Conservation (phyloP, 1,284 basidiomycete genomes). For the Boletellus deceptivus region DNA sequence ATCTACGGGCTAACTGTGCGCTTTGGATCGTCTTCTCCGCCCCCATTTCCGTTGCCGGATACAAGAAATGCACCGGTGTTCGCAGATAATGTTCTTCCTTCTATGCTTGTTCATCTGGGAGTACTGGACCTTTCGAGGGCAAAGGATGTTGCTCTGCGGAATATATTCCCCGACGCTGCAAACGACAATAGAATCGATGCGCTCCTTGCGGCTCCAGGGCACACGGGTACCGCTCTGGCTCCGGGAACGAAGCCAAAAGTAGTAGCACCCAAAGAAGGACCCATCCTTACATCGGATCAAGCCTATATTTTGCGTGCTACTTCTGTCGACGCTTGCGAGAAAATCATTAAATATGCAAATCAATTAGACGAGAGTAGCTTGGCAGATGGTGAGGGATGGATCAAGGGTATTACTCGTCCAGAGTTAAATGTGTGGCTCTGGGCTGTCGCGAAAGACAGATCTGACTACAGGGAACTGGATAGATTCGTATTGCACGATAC, state of each 20-base stretch:
- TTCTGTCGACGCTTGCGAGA: slow-evolving; percentile 72
- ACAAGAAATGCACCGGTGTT: slow-evolving; percentile 70
- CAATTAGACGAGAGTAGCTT: slow-evolving; percentile 38
- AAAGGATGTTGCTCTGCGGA: slow-evolving; percentile 38
- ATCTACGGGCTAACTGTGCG: slow-evolving; percentile 67
- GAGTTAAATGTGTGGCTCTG: slow-evolving; percentile 75
- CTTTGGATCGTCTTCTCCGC: slow-evolving; percentile 50
- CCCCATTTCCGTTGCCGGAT: slow-evolving; percentile 61
- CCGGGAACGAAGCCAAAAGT: slow-evolving; percentile 21
- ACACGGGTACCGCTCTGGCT: slow-evolving; percentile 8
- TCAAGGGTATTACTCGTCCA: slow-evolving; percentile 55
- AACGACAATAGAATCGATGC: slow-evolving; percentile 37
- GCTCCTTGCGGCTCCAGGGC: slow-evolving; percentile 38
- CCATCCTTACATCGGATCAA: slow-evolving; percentile 56
- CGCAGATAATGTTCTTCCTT: slow-evolving; percentile 85
- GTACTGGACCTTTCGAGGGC: slow-evolving; percentile 62
- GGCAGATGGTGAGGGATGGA: slow-evolving; percentile 42
- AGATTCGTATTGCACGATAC: slow-evolving; percentile 65
- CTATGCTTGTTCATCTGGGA: slow-evolving; percentile 74
- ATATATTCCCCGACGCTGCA: slow-evolving; percentile 46
- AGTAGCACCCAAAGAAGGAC: slow-evolving; percentile 56
- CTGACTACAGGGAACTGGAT: slow-evolving; percentile 61
- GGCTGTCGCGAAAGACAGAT: slow-evolving; percentile 71
- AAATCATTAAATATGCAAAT: slow-evolving; percentile 56
- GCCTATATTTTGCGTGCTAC: slow-evolving; percentile 79